Percentiles rank a stretch among this genome's conserved stretches.
Conservation (phyloP, 2,329 filamentous ascomycete genomes). For the Daldinia sp. region DNA sequence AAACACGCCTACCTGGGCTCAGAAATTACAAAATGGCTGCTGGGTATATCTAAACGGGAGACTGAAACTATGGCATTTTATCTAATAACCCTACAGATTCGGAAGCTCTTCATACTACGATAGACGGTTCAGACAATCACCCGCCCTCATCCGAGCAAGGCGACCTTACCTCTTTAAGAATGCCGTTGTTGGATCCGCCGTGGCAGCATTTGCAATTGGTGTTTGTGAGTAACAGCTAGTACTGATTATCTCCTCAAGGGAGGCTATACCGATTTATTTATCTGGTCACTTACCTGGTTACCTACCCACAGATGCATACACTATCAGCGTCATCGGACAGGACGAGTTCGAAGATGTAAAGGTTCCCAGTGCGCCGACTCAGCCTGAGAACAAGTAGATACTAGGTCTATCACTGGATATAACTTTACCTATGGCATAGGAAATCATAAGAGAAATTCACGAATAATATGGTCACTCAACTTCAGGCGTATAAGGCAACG, state of each 20-base stretch:
- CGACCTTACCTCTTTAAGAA: constrained; percentile 94
- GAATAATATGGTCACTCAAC: neutral
- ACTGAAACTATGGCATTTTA: neutral
- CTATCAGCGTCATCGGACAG: constrained; percentile 86
- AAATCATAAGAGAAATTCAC: constrained; percentile 1
- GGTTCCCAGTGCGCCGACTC: constrained; percentile 76
- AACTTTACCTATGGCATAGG: neutral
- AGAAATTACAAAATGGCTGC: constrained; percentile 32
- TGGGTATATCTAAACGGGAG: constrained; percentile 32
- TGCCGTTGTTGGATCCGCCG: constrained; percentile 76
- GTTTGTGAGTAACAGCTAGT: constrained; percentile 73
- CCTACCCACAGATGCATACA: constrained; percentile 62
- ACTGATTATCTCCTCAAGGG: neutral
- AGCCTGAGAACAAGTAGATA: constrained; percentile 50
- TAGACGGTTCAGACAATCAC: constrained; percentile 81
- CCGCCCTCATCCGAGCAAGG: constrained; percentile 89
- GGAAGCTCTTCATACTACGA: constrained; percentile 85
- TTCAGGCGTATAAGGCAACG: neutral
- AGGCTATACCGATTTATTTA: constrained; percentile 5
- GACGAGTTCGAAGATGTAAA: constrained; percentile 97
- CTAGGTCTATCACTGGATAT: neutral
- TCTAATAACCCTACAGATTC: constrained; percentile 46
- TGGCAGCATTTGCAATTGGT: constrained; percentile 78
- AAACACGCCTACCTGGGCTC: constrained; percentile 29
- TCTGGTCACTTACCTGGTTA: no score